These are phyloP conservation scores for Populus hybrid DNA, from an alignment of 441 rosid species.

Conservation along the genomic window DNA sequence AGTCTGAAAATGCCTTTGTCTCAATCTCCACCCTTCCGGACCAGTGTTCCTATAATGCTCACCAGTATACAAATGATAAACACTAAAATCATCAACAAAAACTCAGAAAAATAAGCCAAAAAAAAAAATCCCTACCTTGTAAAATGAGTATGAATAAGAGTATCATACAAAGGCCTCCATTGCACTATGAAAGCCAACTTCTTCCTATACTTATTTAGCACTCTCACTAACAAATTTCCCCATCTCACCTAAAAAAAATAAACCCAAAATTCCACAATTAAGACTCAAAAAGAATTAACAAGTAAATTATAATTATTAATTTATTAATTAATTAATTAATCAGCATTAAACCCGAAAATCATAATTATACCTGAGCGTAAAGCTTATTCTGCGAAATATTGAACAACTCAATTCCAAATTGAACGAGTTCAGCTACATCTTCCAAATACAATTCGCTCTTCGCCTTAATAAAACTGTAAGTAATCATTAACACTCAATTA, in stretches of 20 bases:
- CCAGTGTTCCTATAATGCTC: slow-evolving; percentile 74
- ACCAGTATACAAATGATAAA: not conserved
- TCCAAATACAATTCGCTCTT: slow-evolving; percentile 83
- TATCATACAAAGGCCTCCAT: slow-evolving; percentile 95
- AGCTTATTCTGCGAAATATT: slow-evolving; percentile 68
- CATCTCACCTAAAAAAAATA: slow-evolving; percentile 74
- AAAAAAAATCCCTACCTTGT: slow-evolving; percentile 53
- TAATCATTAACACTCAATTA: not conserved
- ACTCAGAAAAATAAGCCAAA: not conserved
- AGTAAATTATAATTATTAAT: not conserved
- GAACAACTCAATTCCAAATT: slow-evolving; percentile 73
- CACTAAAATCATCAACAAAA: not conserved
- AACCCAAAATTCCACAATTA: slow-evolving; percentile 7
- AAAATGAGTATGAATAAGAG: slow-evolving; percentile 83
- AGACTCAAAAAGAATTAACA: slow-evolving; percentile 2
- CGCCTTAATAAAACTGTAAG: slow-evolving; percentile 70
- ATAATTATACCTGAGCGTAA: slow-evolving; percentile 67
- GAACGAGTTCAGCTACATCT: slow-evolving; percentile 68
- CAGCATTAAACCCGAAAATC: not conserved
- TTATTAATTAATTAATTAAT: not conserved
- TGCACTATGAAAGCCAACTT: slow-evolving; percentile 69
- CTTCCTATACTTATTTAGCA: slow-evolving; percentile 78
- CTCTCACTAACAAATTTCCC: slow-evolving; percentile 78
- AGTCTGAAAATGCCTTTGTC: slow-evolving; percentile 91
- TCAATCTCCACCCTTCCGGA: slow-evolving; percentile 99